Evolutionary conservation across 768 basidiomycete genomes (phyloP), one percentile per base, ranked within the genome.

Genomic region (Lepiota venenata): DNA sequence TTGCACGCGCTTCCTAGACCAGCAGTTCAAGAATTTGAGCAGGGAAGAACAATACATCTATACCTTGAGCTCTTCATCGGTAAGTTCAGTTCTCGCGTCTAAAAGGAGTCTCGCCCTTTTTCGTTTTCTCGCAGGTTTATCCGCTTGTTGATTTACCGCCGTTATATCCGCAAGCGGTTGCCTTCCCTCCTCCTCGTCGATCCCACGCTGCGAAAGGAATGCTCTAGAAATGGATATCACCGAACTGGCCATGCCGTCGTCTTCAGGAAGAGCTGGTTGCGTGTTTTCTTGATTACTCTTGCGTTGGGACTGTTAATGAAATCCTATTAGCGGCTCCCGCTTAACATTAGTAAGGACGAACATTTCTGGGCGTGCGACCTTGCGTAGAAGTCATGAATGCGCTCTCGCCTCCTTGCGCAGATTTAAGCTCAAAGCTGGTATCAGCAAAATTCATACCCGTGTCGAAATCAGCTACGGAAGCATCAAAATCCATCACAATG

Each of bases 21-120:
- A 10, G 15, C 21, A 29, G 16, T 41, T 39, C 8, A 5, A 25
- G 5, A 25, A 47, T 43, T 46, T 10, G 29, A 38, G 27, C 16
- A 16, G 27, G 22, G 18, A 46, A 43, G 43, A 25, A 41, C 43
- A 35, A 16, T 40, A 38, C 20, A 36, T 22, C 22, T 65, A 56
- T 53, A 83, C 91, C 74, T 85, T 87, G 41, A 93, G 72, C 68
- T 93, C 89, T 3, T 88, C 85, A 55, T 92, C 88, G 4, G 90
- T 89, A 36, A 93, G 70, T 64, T 93, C 91, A 4, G 84, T 93
- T 56, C 88, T 77, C 4, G 77, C 69, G 65, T 93, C 91, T 6
- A 93, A 66, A 3, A 88, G 69, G 39, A 85, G 64, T 42, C 84
- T 76, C 9, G 78, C 87, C 52, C 74, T 66, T 63, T 81, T 88